Conservation (phyloP, 129 eudicot species). For the Artemisia argyi region DNA sequence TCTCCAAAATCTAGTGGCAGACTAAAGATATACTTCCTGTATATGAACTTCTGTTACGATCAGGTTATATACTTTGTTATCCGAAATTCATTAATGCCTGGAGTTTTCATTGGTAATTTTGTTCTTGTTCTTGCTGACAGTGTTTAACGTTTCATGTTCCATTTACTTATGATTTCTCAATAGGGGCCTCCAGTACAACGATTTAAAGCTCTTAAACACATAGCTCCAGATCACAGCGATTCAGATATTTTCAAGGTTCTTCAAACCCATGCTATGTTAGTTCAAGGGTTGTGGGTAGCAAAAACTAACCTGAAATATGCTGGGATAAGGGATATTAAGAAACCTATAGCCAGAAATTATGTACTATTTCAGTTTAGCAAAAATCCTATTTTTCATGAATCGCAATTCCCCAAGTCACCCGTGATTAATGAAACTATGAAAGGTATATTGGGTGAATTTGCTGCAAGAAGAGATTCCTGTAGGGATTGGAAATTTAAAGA, state of each 20-base stretch:
- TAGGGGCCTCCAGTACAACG: slow-evolving; percentile 70
- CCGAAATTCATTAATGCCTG: background rate
- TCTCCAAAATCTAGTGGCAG: background rate
- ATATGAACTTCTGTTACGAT: background rate
- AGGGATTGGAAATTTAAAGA: slow-evolving; percentile 85
- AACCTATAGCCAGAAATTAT: slow-evolving; percentile 50
- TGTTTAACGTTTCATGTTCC: slow-evolving; percentile 9
- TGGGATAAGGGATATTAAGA: slow-evolving; percentile 29
- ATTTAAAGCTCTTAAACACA: slow-evolving; percentile 61
- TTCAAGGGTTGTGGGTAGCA: slow-evolving; percentile 93
- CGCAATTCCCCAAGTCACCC: slow-evolving; percentile 38
- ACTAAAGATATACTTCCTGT: background rate
- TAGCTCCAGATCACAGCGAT: slow-evolving; percentile 58
- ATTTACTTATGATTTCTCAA: background rate
- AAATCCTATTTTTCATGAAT: slow-evolving; percentile 36
- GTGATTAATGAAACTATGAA: slow-evolving; percentile 25
- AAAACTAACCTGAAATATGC: slow-evolving; percentile 46
- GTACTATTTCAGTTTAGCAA: slow-evolving; percentile 59
- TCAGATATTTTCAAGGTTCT: slow-evolving; percentile 60
- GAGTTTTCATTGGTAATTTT: slow-evolving; percentile 2
- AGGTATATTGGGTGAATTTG: slow-evolving; percentile 48
- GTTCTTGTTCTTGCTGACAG: background rate
- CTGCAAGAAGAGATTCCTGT: slow-evolving; percentile 49
- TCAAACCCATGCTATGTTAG: slow-evolving; percentile 46
- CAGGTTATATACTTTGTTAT: background rate